Evolutionary conservation across 345 rosid genomes (phyloP), one percentile per base, ranked within the genome.

Genomic region (Cardamine occulta): DNA sequence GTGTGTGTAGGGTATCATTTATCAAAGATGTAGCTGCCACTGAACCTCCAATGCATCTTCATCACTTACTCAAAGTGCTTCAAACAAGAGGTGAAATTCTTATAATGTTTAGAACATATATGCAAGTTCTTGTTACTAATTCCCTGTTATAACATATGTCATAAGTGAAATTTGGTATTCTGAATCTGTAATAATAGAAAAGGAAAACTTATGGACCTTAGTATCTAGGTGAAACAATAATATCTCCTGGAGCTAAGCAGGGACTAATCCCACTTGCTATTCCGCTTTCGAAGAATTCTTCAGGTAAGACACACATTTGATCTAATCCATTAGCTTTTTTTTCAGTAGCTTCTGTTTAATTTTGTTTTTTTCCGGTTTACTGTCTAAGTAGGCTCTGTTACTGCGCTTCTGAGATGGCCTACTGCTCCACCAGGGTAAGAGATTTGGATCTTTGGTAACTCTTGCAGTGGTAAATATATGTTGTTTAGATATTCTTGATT

Each of bases 401-500:
- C 93, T 74, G 97, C 93, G 24, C 73, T 93, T 84, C 78, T 93
- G 79, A 83, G 96, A 72, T 91, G 96, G 97, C 98, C 98, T 74
- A 91, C 96, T 42, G 96, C 98, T 81, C 93, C 96, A 77, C 77
- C 88, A 19, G 93, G 92, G 97, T 93, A 82, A 80, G 60, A n/a
- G 51, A 13, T 79, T 42, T 72, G 56, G 24, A 28, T 35, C 48
- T 9, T 63, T 52, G 39, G 17, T 53, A 63, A 35, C 64, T 60
- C 24, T 31, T 42, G 26, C 59, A 15, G 2, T 51, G 45, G 48
- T 35, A 11, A 0, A 39, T 24, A 56, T 39, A 14, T 39, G 28
- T 5, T 40, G 39, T 32, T 48, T 12, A 15, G 28, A 40, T 37
- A 44, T 17, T 63, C 54, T 53, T 64, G 21, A 51, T 39, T 57